phyloP scores from a whole-genome alignment of 2,329 filamentous ascomycete species.

The Venturia asperata region DNA sequence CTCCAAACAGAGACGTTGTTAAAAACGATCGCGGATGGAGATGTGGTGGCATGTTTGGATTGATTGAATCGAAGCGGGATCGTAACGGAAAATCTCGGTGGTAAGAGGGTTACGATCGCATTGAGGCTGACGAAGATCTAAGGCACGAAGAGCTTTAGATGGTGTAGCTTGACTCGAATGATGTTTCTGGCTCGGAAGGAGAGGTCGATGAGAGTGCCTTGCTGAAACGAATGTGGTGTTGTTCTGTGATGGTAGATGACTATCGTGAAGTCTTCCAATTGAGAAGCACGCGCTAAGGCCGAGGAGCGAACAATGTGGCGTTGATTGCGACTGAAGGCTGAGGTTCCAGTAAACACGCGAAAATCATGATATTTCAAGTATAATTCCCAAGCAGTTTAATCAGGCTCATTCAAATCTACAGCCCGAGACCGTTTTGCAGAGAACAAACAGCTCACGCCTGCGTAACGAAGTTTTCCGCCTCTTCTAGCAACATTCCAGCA shows the following conservation, averaged over 20 bases:
- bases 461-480: background rate
- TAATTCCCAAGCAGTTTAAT: background rate
- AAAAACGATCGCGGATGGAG: conserved; percentile 89
- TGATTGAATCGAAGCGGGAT: background rate
- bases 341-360: background rate
- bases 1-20: conserved; percentile 90
- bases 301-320: conserved; percentile 1
- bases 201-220: background rate
- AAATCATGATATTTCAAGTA: background rate
- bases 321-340: background rate
- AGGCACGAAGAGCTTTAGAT: background rate
- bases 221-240: background rate
- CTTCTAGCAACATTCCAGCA: background rate
- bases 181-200: background rate
- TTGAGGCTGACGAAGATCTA: background rate
- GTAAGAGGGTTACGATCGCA: conserved; percentile 8
- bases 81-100: conserved; percentile 22
- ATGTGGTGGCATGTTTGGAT: conserved; percentile 46
- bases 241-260: background rate
- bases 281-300: background rate
- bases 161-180: background rate
- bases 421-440: background rate
- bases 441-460: too few species aligned
- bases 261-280: background rate
- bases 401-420: too few species aligned